Base-by-base conservation (phyloP, 495 filamentous ascomycete genomes). In the Cercophora samala region DNA sequence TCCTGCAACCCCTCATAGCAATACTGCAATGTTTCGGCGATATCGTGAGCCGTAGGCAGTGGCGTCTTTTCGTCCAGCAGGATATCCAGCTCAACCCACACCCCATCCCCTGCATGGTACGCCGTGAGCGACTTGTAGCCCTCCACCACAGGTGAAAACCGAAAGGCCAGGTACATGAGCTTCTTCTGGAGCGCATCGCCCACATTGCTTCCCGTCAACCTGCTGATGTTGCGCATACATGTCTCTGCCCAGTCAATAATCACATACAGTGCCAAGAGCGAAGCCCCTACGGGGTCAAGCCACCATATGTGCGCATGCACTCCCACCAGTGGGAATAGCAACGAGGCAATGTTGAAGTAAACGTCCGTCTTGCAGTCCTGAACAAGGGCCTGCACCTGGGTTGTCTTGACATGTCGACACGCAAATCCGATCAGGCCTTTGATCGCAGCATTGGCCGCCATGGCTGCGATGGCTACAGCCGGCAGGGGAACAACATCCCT, bases 331-430 rank as follows among this genome's bases (percentile, higher is more conserved):
- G 82, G 82, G 63, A 84, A 84, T 19, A 79, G 70, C 19, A 84
- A 75, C 24, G 81, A 84, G n/a, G 79, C 74, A 0, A 78, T 80
- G 72, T 84, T 83, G 76, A 83, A 84, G 63, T 78, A 77, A 29
- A 84, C 81, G 67, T 83, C 81, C 0, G 82, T 83, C 69, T 84
- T 70, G 75, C 80, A 84, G 65, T 76, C 77, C 72, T 84, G 81
- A 52, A 79, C 81, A 9, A 84, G 71, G 1, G 82, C 82, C 66
- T 83, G 81, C 9, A 84, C 81, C 66, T 83, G 82, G 0, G 80
- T 83, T 15, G 81, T 83, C 68, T 83, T 83, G 64, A 84, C 76
- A 46, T 72, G 71, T 5, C 73, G 72, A 70, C 79, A 83, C 5
- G 74, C 78, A 46, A 82, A 69, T 69, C 80, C 78, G 64, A 84